Evolutionary conservation across 2,329 filamentous ascomycete species (phyloP).

Genomic region (Clarireedia paspali): DNA sequence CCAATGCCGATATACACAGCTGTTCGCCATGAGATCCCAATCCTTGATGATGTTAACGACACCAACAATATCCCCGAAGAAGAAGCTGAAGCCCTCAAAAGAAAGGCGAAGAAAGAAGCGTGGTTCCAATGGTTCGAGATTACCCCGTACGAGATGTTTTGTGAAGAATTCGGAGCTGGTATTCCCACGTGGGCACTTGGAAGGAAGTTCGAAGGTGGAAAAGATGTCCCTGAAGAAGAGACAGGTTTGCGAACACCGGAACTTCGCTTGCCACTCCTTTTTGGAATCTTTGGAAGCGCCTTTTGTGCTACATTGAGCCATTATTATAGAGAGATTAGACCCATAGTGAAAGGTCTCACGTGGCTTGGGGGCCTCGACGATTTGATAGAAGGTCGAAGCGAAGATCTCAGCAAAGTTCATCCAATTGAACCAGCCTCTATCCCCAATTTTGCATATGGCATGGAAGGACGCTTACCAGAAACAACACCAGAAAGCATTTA

Average conservation of each 20-base stretch:
- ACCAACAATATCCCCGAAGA: conserved; percentile 29
- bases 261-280: conserved; percentile 69
- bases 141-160: conserved; percentile 91
- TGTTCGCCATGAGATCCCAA: conserved; percentile 89
- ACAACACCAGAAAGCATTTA: conserved; percentile 75
- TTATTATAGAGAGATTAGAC: conserved; percentile 92
- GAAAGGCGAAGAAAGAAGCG: conserved; percentile 52
- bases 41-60: conserved; percentile 40
- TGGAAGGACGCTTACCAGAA: conserved; percentile 66
- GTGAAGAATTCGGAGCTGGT: conserved; percentile 82
- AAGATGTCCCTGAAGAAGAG: conserved; percentile 56
- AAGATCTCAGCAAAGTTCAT: conserved; percentile 84
- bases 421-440: conserved; percentile 88
- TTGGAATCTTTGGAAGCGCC: conserved; percentile 94
- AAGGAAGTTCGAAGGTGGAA: conserved; percentile 68
- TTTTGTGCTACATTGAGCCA: conserved; percentile 94
- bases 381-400: conserved; percentile 72
- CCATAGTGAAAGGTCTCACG: conserved; percentile 64
- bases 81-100: conserved; percentile 42
- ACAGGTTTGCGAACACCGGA: conserved; percentile 71
- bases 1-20: conserved; percentile 94
- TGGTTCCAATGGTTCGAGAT: conserved; percentile 99
- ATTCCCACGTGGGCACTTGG: conserved; percentile 95
- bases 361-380: conserved; percentile 74
- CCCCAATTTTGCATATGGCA: conserved; percentile 80